Evolutionary conservation across 441 rosid species (phyloP).

Genomic region (Erodium trifolium): DNA sequence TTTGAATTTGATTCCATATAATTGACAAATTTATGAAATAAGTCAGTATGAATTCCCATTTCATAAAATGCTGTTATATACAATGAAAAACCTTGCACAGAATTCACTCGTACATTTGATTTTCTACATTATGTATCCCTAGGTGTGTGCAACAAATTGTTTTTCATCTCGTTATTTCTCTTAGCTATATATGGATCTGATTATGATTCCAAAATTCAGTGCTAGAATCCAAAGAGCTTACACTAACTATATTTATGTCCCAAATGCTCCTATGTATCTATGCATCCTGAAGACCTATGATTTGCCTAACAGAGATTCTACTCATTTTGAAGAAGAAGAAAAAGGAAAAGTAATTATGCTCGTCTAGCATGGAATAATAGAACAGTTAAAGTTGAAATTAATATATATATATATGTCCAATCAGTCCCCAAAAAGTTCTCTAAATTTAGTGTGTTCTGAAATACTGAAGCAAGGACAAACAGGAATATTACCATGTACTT

Average conservation of each 20-base stretch:
- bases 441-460: background rate
- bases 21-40: background rate
- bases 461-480: background rate
- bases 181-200: background rate
- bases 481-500: constrained; percentile 65
- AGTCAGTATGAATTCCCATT: background rate
- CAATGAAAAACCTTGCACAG: background rate
- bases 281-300: background rate
- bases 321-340: background rate
- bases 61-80: background rate
- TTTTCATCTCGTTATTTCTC: too few relatives aligned
- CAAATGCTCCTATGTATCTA: background rate
- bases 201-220: background rate
- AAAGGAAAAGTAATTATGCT: background rate
- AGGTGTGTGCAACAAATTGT: too few relatives aligned
- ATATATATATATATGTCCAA: background rate
- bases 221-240: background rate
- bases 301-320: background rate
- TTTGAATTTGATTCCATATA: background rate
- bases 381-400: background rate
- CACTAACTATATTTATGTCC: background rate
- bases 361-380: background rate
- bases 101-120: too few relatives aligned
- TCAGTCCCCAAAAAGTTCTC: background rate
- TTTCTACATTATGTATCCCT: background rate